Evolutionary conservation across 1,284 basidiomycete species (phyloP).

Genomic region (Heterobasidion annosum): DNA sequence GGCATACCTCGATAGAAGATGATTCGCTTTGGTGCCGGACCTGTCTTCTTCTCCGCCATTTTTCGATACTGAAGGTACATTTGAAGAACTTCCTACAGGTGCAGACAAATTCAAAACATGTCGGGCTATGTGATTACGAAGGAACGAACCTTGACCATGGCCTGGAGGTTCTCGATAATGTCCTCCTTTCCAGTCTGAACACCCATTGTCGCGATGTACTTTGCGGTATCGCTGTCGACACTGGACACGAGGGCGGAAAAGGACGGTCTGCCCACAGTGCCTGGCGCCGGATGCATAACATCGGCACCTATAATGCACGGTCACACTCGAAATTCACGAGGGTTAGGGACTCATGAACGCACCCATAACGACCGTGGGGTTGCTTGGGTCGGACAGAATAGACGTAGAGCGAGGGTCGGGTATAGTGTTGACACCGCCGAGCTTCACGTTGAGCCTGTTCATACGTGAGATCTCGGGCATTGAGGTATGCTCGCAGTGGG

Average conservation of each 20-base stretch:
- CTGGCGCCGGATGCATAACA: constrained; percentile 74
- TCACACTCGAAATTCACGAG: background rate
- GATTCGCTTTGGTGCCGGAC: constrained; percentile 48
- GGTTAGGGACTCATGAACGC: constrained; percentile 10
- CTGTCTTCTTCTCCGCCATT: constrained; percentile 41
- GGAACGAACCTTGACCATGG: constrained; percentile 43
- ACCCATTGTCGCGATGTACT: constrained; percentile 42
- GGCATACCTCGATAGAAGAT: constrained; percentile 61
- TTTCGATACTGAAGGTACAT: constrained; percentile 52
- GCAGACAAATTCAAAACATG: background rate
- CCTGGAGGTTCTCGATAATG: constrained; percentile 62
- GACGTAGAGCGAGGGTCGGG: constrained; percentile 54
- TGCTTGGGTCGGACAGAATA: constrained; percentile 51
- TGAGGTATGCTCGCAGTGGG: background rate
- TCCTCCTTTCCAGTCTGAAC: constrained; percentile 64
- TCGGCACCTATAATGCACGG: constrained; percentile 47
- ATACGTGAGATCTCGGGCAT: background rate
- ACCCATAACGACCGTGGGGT: constrained; percentile 76
- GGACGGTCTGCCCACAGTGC: constrained; percentile 62
- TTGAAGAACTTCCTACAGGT: constrained; percentile 35
- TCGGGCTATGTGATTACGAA: too few species aligned
- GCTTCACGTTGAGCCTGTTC: constrained; percentile 67
- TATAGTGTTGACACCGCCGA: constrained; percentile 71
- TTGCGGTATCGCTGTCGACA: constrained; percentile 56
- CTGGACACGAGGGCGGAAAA: constrained; percentile 70